phyloP scores from a whole-genome alignment of 2,329 filamentous ascomycete species.

The Blastomyces emzantsi region DNA sequence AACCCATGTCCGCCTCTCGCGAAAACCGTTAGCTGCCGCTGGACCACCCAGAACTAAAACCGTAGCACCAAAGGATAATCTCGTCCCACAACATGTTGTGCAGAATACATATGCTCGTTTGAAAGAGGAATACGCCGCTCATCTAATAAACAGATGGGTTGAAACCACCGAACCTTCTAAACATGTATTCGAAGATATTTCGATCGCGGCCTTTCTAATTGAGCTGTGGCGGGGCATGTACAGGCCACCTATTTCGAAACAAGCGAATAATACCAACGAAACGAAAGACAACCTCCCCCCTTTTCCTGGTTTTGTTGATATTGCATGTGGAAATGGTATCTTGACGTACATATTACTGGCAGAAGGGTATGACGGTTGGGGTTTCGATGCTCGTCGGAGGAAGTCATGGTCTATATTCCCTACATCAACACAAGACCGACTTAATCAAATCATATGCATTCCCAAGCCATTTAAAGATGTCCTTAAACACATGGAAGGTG shows the following conservation, averaged over 20 bases:
- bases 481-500: constrained; percentile 5
- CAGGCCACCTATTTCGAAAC: constrained; percentile 22
- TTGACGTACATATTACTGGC: constrained; percentile 70
- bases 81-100: constrained; percentile 66
- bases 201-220: constrained; percentile 84
- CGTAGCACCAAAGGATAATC: constrained; percentile 74
- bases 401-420: constrained; percentile 78
- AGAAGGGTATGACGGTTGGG: constrained; percentile 79
- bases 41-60: constrained; percentile 47
- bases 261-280: constrained; percentile 11
- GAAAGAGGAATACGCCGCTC: constrained; percentile 67
- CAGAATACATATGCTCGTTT: constrained; percentile 75
- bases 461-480: constrained; percentile 42
- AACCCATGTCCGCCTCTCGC: constrained; percentile 31
- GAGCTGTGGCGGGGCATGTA: constrained; percentile 90
- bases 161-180: constrained; percentile 82
- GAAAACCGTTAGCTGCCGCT: constrained; percentile 18
- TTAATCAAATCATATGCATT: constrained; percentile 54
- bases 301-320: constrained; percentile 90
- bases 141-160: constrained; percentile 66
- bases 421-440: constrained; percentile 35
- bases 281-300: background rate
- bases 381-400: constrained; percentile 78
- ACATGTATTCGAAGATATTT: constrained; percentile 90
- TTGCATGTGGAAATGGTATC: constrained; percentile 91